A percentile compares a stretch with the other conserved stretches of the same genome.
phyloP scores from a whole-genome alignment of 129 eudicot genomes.

The Flaveria brownii region DNA sequence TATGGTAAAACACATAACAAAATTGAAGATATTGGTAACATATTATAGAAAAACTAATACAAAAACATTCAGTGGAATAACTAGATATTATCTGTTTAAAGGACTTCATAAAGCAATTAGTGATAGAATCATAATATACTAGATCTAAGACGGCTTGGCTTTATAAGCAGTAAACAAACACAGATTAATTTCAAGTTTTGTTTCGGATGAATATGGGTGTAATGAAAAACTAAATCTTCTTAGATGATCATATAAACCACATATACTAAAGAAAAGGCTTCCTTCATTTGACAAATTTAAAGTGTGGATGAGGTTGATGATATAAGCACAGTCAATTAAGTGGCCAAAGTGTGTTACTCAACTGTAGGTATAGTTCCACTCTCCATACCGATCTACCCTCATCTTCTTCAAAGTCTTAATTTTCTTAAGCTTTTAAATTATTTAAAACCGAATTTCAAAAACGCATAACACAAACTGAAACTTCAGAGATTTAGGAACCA shows the following conservation, averaged over 20 bases:
- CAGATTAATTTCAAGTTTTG: neutral
- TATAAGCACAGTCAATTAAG: neutral
- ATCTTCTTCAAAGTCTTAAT: neutral
- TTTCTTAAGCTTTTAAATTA: neutral
- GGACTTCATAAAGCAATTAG: neutral
- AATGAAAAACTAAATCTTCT: neutral
- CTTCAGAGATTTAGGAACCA: neutral
- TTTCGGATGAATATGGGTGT: neutral
- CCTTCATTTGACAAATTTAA: neutral
- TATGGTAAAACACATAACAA: neutral
- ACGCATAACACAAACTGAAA: neutral
- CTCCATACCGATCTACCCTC: neutral
- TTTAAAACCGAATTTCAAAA: neutral
- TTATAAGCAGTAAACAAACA: neutral
- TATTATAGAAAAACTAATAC: neutral
- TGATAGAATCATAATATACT: neutral
- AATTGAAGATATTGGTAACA: neutral
- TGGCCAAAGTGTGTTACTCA: neutral
- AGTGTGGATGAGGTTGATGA: neutral
- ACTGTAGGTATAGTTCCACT: neutral
- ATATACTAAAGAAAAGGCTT: neutral
- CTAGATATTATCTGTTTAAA: too few relatives aligned
- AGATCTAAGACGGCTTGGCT: neutral
- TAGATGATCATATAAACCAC: neutral
- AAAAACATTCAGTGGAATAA: neutral